These are phyloP conservation scores for Saccharomyces pastorianus DNA, from an alignment of 1,139 yeast species.

Conservation along the genomic window DNA sequence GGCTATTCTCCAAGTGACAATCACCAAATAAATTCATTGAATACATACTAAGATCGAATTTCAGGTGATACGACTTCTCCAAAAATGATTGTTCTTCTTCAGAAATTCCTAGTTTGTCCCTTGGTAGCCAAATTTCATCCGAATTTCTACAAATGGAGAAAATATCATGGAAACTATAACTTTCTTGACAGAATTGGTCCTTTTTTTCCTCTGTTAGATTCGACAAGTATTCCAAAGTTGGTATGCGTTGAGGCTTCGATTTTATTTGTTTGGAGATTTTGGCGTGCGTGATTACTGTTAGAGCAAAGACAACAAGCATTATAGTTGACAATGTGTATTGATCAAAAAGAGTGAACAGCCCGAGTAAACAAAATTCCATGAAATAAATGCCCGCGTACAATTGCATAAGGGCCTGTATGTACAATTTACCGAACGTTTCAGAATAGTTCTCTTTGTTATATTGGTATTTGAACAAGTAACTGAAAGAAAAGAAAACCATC, in stretches of 20 bases:
- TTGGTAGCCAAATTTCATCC: conserved; percentile 34
- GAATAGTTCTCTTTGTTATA: conserved; percentile 42
- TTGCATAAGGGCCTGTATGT: conserved; percentile 68
- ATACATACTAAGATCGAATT: conserved; percentile 24
- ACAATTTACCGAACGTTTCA: conserved; percentile 63
- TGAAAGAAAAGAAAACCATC: conserved; percentile 55
- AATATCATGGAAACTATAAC: neutral
- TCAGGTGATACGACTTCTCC: conserved; percentile 23
- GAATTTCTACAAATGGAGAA: neutral
- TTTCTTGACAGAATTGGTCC: neutral
- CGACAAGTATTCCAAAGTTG: conserved; percentile 4
- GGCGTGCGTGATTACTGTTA: conserved; percentile 36
- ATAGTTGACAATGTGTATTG: conserved; percentile 31
- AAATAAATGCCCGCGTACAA: conserved; percentile 73
- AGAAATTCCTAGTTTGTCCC: conserved; percentile 30
- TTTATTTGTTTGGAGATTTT: conserved; percentile 31
- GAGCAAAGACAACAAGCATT: conserved; percentile 39
- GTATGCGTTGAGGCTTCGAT: conserved; percentile 4
- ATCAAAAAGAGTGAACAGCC: conserved; percentile 59
- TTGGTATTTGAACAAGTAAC: conserved; percentile 55
- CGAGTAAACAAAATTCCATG: conserved; percentile 68
- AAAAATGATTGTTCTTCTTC: conserved; percentile 23
- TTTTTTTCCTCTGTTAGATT: neutral
- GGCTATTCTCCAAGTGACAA: neutral
- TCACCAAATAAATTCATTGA: conserved; percentile 1